Percentiles rank a stretch among this genome's conserved stretches.
Evolutionary conservation across 495 filamentous ascomycete species (phyloP).

Genomic region (Talaromyces adpressus): DNA sequence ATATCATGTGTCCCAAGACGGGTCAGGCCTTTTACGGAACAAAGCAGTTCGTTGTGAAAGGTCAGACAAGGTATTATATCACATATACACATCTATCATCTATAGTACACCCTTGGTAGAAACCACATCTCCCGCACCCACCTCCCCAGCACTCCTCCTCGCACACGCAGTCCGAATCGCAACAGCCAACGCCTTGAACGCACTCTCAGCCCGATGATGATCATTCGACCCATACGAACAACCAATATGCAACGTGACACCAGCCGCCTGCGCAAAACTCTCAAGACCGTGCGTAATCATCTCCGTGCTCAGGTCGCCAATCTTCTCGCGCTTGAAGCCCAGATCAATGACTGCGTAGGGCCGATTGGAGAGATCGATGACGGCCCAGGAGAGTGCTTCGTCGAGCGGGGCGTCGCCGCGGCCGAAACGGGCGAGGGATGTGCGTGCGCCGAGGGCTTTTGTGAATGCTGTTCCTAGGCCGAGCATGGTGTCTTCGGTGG

Average conservation of each 20-base stretch:
- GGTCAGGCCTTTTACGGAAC: no score
- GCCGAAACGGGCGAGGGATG: conserved; percentile 84
- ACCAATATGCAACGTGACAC: conserved; percentile 91
- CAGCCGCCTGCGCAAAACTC: conserved; percentile 84
- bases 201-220: conserved; percentile 93
- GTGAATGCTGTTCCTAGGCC: conserved; percentile 83
- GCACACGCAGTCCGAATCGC: conserved; percentile 70
- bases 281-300: conserved; percentile 96
- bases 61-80: background rate
- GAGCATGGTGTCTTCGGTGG: conserved; percentile 90
- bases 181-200: conserved; percentile 92
- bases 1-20: no score
- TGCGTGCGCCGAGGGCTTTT: conserved; percentile 61
- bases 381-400: conserved; percentile 88
- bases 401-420: conserved; percentile 87
- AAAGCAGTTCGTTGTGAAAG: background rate
- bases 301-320: conserved; percentile 86
- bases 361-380: conserved; percentile 88
- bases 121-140: conserved; percentile 81
- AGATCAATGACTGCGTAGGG: conserved; percentile 78
- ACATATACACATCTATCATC: background rate
- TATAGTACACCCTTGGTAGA: conserved; percentile 82
- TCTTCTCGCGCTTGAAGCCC: conserved; percentile 78
- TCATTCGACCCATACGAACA: conserved; percentile 85
- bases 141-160: conserved; percentile 61